These are phyloP conservation scores for Jackrogersella minutella DNA, from an alignment of 495 filamentous ascomycete genomes.

Conservation along the genomic window DNA sequence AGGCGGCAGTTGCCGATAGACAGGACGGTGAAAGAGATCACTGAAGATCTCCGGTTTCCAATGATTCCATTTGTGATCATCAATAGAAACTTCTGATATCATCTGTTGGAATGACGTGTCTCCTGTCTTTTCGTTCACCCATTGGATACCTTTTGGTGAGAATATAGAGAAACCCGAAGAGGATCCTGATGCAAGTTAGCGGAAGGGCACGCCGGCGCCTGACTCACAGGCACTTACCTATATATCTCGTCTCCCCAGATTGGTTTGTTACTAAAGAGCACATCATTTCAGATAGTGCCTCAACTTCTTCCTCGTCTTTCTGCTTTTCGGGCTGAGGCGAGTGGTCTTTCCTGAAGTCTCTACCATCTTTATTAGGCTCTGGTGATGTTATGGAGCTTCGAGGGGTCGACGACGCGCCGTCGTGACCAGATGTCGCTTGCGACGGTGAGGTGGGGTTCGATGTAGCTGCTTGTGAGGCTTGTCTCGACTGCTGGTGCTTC, in stretches of 20 bases:
- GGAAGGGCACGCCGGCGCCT: background rate
- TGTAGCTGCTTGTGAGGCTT: constrained; percentile 51
- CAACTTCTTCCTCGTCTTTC: constrained; percentile 73
- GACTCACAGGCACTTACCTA: constrained; percentile 66
- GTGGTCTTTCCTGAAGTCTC: constrained; percentile 42
- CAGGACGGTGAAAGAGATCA: constrained; percentile 87
- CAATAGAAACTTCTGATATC: constrained; percentile 81
- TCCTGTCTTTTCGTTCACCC: constrained; percentile 98
- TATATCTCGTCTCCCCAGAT: constrained; percentile 93
- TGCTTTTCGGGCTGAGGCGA: constrained; percentile 46
- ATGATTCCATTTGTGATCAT: constrained; percentile 92
- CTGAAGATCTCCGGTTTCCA: constrained; percentile 97
- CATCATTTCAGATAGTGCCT: constrained; percentile 97
- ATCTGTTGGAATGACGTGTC: constrained; percentile 94
- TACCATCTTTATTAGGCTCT: constrained; percentile 62
- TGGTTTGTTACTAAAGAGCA: constrained; percentile 98
- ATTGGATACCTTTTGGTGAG: constrained; percentile 96
- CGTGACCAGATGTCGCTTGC: constrained; percentile 51
- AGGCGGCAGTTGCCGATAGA: constrained; percentile 81
- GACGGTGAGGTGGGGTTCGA: constrained; percentile 58
- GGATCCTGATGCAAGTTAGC: constrained; percentile 69
- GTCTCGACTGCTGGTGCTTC: constrained; percentile 59
- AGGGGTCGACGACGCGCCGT: constrained; percentile 64
- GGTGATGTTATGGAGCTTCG: constrained; percentile 68
- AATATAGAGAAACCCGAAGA: constrained; percentile 99